A percentile compares a stretch with the other conserved stretches of the same genome.
Evolutionary conservation across 2,329 filamentous ascomycete genomes (phyloP).

Genomic region (Colletotrichum agaves): DNA sequence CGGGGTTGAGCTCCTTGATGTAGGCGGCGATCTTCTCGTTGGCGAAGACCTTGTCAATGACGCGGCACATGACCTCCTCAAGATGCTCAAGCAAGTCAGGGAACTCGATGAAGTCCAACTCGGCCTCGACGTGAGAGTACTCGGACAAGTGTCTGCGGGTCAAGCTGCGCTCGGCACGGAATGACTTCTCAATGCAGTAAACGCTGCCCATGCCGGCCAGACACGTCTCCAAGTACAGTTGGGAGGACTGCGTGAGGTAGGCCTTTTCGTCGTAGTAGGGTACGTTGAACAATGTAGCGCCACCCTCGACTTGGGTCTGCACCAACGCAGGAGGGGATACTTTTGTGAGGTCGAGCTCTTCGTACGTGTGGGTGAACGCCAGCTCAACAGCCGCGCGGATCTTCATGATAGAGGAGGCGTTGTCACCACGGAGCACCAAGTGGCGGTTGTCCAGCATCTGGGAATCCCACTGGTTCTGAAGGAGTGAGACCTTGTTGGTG

Average conservation of each 20-base stretch:
- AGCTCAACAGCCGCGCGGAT: conserved; percentile 83
- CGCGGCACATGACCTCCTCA: conserved; percentile 86
- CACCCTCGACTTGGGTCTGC: conserved; percentile 94
- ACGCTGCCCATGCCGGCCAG: conserved; percentile 92
- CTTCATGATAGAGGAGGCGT: conserved; percentile 85
- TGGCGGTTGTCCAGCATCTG: conserved; percentile 83
- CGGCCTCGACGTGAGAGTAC: conserved; percentile 96
- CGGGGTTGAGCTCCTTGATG: conserved; percentile 90
- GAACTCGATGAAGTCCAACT: conserved; percentile 96
- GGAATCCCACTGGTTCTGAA: conserved; percentile 66
- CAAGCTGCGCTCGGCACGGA: conserved; percentile 96
- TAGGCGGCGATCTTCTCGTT: conserved; percentile 78
- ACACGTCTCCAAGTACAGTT: conserved; percentile 96
- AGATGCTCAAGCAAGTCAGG: conserved; percentile 87
- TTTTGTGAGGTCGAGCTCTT: conserved; percentile 81
- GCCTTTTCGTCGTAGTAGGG: conserved; percentile 90
- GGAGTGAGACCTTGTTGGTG: conserved; percentile 75
- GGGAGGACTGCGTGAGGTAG: conserved; percentile 95
- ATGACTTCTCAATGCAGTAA: conserved; percentile 98
- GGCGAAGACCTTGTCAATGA: conserved; percentile 80
- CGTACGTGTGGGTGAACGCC: conserved; percentile 83
- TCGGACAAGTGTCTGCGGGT: conserved; percentile 95
- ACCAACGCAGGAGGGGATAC: conserved; percentile 91
- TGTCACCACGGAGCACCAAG: conserved; percentile 85
- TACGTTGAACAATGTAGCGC: conserved; percentile 89